Base-by-base conservation (phyloP, 1,284 basidiomycete species). In the Fomitopsis betulina region DNA sequence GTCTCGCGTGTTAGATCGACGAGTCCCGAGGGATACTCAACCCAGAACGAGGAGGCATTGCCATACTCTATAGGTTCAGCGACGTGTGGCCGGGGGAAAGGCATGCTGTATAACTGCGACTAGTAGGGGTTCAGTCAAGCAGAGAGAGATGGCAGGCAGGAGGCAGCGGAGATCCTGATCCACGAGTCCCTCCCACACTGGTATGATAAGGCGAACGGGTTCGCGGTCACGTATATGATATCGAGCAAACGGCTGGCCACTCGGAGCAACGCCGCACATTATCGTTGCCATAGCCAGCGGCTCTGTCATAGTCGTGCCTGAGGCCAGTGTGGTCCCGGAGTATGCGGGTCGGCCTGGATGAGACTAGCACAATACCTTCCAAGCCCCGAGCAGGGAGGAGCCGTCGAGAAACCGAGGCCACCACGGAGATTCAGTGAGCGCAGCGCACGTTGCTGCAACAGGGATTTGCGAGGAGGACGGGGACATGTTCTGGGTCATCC, bases 21-120 rank as follows among this genome's bases (percentile, higher is more conserved):
- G 32, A 87, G 76, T 1, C 85, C 85, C 25, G 76, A 77, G 5
- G 85, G 83, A 65, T 86, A 87, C 68, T 88, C 86, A 37, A 85
- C 80, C 86, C 85, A 87, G 69, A 84, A 88, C 7, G 76, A 78
- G 7, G 73, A 69, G n/a, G 75, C 70, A 64, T 79, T 79, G 45
- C 84, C 85, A 63, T 82, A 85, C 67, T 85, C 78, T 3, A 72
- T 75, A 21, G 82, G 71, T 35, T 65, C 59, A 12, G 74, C 61
- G 53, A 85, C 76, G 38, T 62, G 73, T 19, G 82, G 79, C 57
- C 79, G 77, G 8, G 35, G 35, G 52, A 74, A 67, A 52, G 72
- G 69, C 78, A 83, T 81, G 57, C 15, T 42, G 49, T 35, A 23
- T 51, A 35, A 23, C 9, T 51, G n/a, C 5, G 12, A 10, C 45